phyloP scores from a whole-genome alignment of 768 basidiomycete genomes.

The Leucosporidium creatinivorum region DNA sequence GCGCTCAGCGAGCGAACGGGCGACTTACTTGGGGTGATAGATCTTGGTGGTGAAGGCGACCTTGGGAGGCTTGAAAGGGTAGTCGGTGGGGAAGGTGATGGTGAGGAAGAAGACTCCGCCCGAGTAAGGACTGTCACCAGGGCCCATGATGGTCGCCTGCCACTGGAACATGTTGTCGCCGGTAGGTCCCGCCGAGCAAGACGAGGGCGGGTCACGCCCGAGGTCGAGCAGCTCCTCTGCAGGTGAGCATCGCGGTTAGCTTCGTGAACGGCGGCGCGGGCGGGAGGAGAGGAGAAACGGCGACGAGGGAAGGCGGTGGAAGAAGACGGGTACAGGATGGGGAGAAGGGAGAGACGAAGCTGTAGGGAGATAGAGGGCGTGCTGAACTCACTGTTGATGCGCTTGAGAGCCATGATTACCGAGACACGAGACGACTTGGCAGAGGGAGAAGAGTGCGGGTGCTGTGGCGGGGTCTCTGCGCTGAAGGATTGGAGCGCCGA shows the following conservation, averaged over 20 bases:
- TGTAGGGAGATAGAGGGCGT: background rate
- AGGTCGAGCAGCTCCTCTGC: conserved; percentile 94
- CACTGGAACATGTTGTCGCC: conserved; percentile 94
- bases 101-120: conserved; percentile 99
- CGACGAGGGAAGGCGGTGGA: conserved; percentile 10
- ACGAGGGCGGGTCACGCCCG: conserved; percentile 97
- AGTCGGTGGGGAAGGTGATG: conserved; percentile 90
- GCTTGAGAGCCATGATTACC: conserved; percentile 80
- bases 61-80: conserved; percentile 99
- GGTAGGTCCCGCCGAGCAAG: conserved; percentile 96
- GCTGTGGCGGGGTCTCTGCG: too few species aligned
- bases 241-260: background rate
- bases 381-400: conserved; percentile 86
- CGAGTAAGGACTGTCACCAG: conserved; percentile 95
- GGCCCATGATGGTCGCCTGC: conserved; percentile 99
- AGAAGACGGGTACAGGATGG: background rate
- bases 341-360: background rate
- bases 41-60: conserved; percentile 99
- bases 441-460: too few species aligned
- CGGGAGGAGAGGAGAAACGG: background rate
- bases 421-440: too few species aligned
- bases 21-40: conserved; percentile 76
- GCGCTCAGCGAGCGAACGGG: background rate
- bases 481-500: too few species aligned
- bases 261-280: background rate